These are phyloP conservation scores for Blastobotrys malaysiensis DNA, from an alignment of 1,139 yeast species.

Conservation along the genomic window DNA sequence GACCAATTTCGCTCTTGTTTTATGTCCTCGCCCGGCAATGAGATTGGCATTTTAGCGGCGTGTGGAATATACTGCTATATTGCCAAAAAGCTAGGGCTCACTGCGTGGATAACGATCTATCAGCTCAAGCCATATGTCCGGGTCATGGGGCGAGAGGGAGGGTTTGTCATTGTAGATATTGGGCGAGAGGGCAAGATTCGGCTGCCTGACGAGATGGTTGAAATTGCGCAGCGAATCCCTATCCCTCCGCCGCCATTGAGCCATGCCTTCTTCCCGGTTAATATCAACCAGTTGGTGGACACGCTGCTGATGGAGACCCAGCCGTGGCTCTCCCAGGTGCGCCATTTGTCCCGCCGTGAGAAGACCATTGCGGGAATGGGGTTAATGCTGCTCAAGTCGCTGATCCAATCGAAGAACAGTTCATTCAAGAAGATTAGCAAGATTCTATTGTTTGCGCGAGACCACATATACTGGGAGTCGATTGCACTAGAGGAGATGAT, in stretches of 20 bases:
- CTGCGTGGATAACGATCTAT: conserved; percentile 3
- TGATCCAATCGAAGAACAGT: background rate
- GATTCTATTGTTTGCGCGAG: background rate
- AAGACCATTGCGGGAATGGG: background rate
- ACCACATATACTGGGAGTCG: background rate
- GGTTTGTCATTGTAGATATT: conserved; percentile 6
- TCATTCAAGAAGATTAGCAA: background rate
- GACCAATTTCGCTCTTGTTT: conserved; percentile 3
- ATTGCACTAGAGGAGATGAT: background rate
- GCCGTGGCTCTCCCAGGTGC: background rate
- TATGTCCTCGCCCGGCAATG: conserved; percentile 2
- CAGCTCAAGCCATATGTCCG: conserved; percentile 9
- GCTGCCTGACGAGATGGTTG: conserved; percentile 7
- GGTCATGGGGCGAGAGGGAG: background rate
- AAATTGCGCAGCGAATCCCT: conserved; percentile 1
- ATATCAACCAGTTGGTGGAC: background rate
- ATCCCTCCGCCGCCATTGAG: background rate
- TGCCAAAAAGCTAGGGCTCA: conserved; percentile 5
- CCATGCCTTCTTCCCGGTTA: background rate
- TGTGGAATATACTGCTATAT: conserved; percentile 8
- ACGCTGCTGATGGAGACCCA: background rate
- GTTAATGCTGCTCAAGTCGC: background rate
- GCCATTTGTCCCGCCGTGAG: background rate
- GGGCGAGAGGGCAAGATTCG: conserved; percentile 11
- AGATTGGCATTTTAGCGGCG: conserved; percentile 6